Evolutionary conservation across 352 stramenopile species (phyloP), one percentile per base, ranked within the genome.

Genomic region (Phytophthora kernoviae): DNA sequence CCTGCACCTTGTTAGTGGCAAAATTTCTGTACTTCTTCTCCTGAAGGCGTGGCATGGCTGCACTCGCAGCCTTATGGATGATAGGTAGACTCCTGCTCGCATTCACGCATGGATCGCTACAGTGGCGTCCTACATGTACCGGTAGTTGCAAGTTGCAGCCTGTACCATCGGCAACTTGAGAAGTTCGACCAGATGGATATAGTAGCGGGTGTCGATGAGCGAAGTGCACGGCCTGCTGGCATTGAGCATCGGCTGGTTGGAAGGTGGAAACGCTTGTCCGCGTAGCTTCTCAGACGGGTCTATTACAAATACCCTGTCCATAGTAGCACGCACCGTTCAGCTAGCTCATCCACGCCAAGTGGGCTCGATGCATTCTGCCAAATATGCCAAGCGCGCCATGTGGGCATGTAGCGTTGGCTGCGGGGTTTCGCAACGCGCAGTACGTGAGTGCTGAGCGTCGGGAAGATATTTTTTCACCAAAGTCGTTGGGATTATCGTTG

Each of bases 171-270:
- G n/a, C 26, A 14, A 17, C n/a, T 21, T 58, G 56, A 58, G 46
- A 64, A 58, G 60, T 20, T 49, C 6, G 57, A n/a, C 48, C 49
- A 54, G 49, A 50, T 55, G 58, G 49, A 22, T 54, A 37, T 30
- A 7, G 24, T 6, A 30, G 24, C 24, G 24, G 24, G 24, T 30
- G 24, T 30, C 24, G 24, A 30, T 30, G 24, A 30, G 24, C n/a
- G 24, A 30, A 30, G 24, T 3, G 24, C 24, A 30, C 3, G 24
- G 24, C 24, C 24, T 36, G 47, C 22, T 32, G 39, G 14, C 24
- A 45, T 30, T 22, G 39, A 33, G 4, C 34, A 40, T 32, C 50
- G 18, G 27, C 50, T 48, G 18, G 27, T 36, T 48, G 24, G 24
- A 30, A 30, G 24, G 24, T 30, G 24, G 6, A 30, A 30, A 30